phyloP scores from a whole-genome alignment of 768 basidiomycete genomes.

The Udeniomyces megalosporus region DNA sequence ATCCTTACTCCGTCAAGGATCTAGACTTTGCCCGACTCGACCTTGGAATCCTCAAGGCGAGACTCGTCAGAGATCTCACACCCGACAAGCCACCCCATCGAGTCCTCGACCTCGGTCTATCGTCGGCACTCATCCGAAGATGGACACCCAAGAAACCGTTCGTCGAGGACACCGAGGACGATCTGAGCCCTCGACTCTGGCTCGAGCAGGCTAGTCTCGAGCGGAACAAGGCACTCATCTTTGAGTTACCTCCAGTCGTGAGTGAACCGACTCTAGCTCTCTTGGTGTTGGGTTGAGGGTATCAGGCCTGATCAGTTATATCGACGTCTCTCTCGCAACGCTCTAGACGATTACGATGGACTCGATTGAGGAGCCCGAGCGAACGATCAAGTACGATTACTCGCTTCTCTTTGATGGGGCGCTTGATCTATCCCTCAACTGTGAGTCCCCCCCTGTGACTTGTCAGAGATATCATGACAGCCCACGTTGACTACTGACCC shows the following conservation, averaged over 20 bases:
- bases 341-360: constrained; percentile 16
- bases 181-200: constrained; percentile 18
- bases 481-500: background rate
- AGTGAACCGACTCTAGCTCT: background rate
- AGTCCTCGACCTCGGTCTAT: constrained; percentile 19
- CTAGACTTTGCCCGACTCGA: constrained; percentile 18
- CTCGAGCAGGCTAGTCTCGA: constrained; percentile 17
- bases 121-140: constrained; percentile 16
- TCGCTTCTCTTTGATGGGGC: constrained; percentile 22
- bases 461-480: too few relatives aligned
- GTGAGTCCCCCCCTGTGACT: background rate
- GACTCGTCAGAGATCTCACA: constrained; percentile 16
- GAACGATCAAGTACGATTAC: constrained; percentile 22
- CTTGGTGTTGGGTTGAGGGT: constrained; percentile 13
- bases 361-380: constrained; percentile 19
- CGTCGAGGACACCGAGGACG: constrained; percentile 12
- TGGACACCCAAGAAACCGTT: constrained; percentile 18
- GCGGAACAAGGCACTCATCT: constrained; percentile 10
- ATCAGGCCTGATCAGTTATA: background rate
- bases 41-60: constrained; percentile 21
- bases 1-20: background rate
- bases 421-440: constrained; percentile 3
- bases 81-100: constrained; percentile 17
- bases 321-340: background rate
- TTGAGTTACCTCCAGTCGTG: background rate